These are phyloP conservation scores for Cystobasidiopsis lactophilus DNA, from an alignment of 768 basidiomycete genomes.

Conservation along the genomic window DNA sequence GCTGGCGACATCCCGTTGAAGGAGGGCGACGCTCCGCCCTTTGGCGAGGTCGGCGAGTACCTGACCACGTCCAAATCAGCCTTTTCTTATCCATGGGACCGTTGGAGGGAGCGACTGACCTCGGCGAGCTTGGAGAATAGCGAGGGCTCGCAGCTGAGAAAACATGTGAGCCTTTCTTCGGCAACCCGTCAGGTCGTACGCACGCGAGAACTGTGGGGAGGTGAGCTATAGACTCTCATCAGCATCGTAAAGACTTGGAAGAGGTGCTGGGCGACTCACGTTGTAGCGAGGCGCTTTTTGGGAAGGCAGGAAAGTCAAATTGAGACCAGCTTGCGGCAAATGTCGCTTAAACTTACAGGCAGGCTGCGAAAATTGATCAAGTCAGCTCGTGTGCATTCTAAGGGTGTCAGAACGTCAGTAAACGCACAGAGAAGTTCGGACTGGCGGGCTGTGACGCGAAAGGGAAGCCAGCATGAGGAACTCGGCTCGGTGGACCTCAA, in stretches of 20 bases:
- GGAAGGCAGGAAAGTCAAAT: constrained; percentile 20
- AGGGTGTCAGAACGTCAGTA: background rate
- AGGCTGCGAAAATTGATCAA: constrained; percentile 11
- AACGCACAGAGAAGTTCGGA: constrained; percentile 20
- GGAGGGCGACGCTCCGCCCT: background rate
- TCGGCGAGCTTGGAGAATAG: constrained; percentile 70
- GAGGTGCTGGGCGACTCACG: constrained; percentile 1
- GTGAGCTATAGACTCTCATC: constrained; percentile 10
- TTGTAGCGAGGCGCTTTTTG: constrained; percentile 7
- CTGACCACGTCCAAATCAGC: too few species aligned
- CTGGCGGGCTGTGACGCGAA: constrained; percentile 1
- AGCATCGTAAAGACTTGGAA: constrained; percentile 26
- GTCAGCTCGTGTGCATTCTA: too few species aligned
- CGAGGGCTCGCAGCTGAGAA: constrained; percentile 45
- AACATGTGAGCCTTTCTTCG: constrained; percentile 23
- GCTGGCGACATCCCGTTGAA: constrained; percentile 54
- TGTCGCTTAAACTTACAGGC: background rate
- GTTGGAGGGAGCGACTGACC: too few species aligned
- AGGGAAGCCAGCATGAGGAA: constrained; percentile 8
- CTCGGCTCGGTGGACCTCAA: constrained; percentile 5
- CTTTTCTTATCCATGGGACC: too few species aligned
- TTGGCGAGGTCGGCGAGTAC: too few species aligned
- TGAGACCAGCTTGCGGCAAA: background rate
- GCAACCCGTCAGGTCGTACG: constrained; percentile 7
- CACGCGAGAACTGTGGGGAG: constrained; percentile 4